phyloP scores from a whole-genome alignment of 2,329 filamentous ascomycete species.

The Zarea fungicola region DNA sequence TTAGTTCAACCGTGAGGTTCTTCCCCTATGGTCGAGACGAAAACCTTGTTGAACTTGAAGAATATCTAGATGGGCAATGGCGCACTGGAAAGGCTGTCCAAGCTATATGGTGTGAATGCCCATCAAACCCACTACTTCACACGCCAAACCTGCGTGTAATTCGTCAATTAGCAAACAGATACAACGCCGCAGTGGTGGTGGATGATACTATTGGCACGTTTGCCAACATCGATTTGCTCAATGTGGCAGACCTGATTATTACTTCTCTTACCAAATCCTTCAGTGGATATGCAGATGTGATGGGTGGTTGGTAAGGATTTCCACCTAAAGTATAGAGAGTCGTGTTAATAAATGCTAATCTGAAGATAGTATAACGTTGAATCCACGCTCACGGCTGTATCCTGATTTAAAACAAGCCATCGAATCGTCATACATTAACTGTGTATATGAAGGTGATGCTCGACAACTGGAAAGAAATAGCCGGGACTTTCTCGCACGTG shows the following conservation, averaged over 20 bases:
- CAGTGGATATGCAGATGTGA: slow-evolving; percentile 45
- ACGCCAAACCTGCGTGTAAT: slow-evolving; percentile 18
- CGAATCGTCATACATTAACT: slow-evolving; percentile 34
- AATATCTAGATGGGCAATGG: slow-evolving; percentile 30
- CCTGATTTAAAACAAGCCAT: too few relatives aligned
- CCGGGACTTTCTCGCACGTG: slow-evolving; percentile 36
- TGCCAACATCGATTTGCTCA: slow-evolving; percentile 38
- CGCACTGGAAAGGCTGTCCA: slow-evolving; percentile 30
- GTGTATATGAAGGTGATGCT: slow-evolving; percentile 44
- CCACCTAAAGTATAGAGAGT: too few relatives aligned
- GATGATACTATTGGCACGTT: slow-evolving; percentile 38
- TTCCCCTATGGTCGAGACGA: slow-evolving; percentile 31
- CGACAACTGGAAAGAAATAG: slow-evolving; percentile 40
- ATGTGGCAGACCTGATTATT: slow-evolving; percentile 38
- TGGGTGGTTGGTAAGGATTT: slow-evolving; percentile 34
- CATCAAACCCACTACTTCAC: slow-evolving; percentile 20
- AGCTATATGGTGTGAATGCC: slow-evolving; percentile 39
- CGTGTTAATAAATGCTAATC: too few relatives aligned
- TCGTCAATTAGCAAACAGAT: slow-evolving; percentile 24
- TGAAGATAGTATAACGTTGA: too few relatives aligned
- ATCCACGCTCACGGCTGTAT: too few relatives aligned
- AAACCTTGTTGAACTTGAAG: slow-evolving; percentile 35
- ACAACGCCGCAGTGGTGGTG: slow-evolving; percentile 31
- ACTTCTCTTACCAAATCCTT: slow-evolving; percentile 48
- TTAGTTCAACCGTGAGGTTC: slow-evolving; percentile 33